Base-by-base conservation (phyloP, 306 rosid genomes). In the Mimosa bimucronata region DNA sequence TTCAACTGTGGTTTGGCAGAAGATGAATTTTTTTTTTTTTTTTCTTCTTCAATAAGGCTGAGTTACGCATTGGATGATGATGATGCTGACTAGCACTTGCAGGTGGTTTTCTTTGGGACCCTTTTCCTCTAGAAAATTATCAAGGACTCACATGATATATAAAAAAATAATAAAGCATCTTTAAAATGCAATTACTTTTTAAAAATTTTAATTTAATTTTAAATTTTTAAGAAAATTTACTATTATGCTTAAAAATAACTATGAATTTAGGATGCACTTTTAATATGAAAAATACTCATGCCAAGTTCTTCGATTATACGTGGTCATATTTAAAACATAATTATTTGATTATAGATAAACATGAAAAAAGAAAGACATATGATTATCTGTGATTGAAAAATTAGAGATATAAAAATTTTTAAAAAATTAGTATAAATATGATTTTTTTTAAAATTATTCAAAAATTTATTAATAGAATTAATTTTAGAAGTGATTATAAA, bases 81-180 rank as follows among this genome's bases (percentile, higher is more conserved):
- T 40, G 53, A 69, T 13, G 74, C 75, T 82, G 96, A 92, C 97
- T 42, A 38, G 82, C 88, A 86, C 85, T 73, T 73, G 66, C 74
- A 81, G 83, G 73, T 66, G 76, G 44, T 41, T 79, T 77, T 2
- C 38, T 34, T 83, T 58, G 74, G 87, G 88, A 30, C 77, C 75
- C 80, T 79, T 70, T 42, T 19, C 7, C n/a, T 19, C 11, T 0
- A 52, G 25, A 19, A 53, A 53, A 53, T n/a, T n/a, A 53, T 19
- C 5, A 19, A 53, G 12, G 4, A n/a, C 26, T 42, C 46, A 42
- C 46, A 10, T 42, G 57, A 48, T 18, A 50, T 50, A 48, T 3
- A 45, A 14, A 50, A 2, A 50, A 0, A 50, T 1, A 18, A 52
- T 21, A n/a, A n/a, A 21, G 14, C 23, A 21, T 55, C 29, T 2